Percentiles rank a stretch among this genome's conserved stretches.
phyloP scores from a whole-genome alignment of 2,329 filamentous ascomycete species.

The Alternaria ethzedia region DNA sequence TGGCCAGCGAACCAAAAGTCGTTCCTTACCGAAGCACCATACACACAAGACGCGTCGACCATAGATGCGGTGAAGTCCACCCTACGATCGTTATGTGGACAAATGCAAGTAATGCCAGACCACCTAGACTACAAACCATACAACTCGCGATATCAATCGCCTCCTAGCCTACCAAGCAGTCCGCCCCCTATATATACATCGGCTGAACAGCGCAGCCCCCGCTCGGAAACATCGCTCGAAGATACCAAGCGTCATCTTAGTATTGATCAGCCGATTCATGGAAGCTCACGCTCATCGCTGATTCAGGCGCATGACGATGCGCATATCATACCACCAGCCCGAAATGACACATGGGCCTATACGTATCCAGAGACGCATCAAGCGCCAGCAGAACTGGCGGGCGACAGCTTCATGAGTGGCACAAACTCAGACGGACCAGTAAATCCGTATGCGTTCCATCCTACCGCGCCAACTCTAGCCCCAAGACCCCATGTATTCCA shows the following conservation, averaged over 20 bases:
- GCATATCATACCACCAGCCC: background rate
- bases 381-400: constrained; percentile 14
- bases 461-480: background rate
- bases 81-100: background rate
- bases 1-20: background rate
- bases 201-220: background rate
- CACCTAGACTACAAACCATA: background rate
- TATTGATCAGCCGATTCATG: background rate
- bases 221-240: background rate
- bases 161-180: background rate
- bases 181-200: constrained; percentile 11
- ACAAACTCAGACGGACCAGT: constrained; percentile 29
- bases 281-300: background rate
- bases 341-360: background rate
- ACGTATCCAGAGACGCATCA: background rate
- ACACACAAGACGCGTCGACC: background rate
- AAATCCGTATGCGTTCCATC: constrained; percentile 21
- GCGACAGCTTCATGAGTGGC: constrained; percentile 18
- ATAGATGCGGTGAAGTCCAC: background rate
- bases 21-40: background rate
- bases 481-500: background rate
- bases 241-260: background rate
- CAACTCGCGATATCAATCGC: background rate
- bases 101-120: background rate
- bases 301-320: background rate